A percentile compares a stretch with the other conserved stretches of the same genome.
These are phyloP conservation scores for Sporothrix globosa DNA, from an alignment of 2,329 filamentous ascomycete species.

Conservation along the genomic window DNA sequence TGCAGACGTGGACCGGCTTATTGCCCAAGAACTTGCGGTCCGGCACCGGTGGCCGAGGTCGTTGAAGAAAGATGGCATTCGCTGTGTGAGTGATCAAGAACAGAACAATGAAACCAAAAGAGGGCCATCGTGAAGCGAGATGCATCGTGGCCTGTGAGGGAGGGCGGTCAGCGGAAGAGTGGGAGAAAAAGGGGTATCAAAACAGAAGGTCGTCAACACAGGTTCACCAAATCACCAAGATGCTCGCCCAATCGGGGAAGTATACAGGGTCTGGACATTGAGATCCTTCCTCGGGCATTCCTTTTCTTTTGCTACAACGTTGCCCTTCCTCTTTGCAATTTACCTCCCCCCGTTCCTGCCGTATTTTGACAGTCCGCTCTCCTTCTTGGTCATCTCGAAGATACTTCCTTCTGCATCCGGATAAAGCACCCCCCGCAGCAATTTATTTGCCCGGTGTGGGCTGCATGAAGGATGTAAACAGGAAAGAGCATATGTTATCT, in stretches of 20 bases:
- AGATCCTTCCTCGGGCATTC: too few species aligned
- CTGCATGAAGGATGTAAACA: background rate
- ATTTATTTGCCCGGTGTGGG: background rate
- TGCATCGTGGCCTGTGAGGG: conserved; percentile 2
- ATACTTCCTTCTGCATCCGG: conserved; percentile 15
- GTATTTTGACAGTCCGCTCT: background rate
- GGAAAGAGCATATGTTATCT: background rate
- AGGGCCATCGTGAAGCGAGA: background rate
- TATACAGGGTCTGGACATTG: too few species aligned
- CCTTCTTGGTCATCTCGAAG: background rate
- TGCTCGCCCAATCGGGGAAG: background rate
- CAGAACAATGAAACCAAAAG: background rate
- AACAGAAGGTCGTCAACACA: background rate
- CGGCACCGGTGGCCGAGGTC: background rate
- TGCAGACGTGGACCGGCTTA: background rate
- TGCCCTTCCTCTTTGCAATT: background rate
- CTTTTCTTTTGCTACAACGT: background rate
- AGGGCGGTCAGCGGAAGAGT: background rate
- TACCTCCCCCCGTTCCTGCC: background rate
- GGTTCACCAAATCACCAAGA: background rate
- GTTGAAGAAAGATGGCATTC: background rate
- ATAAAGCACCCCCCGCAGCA: conserved; percentile 5
- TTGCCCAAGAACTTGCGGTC: background rate
- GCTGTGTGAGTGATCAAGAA: background rate
- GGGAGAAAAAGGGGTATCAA: background rate